A percentile compares a stretch with the other conserved stretches of the same genome.
phyloP scores from a whole-genome alignment of 371 early-diverging fungal species.

The Mortierella sp. region DNA sequence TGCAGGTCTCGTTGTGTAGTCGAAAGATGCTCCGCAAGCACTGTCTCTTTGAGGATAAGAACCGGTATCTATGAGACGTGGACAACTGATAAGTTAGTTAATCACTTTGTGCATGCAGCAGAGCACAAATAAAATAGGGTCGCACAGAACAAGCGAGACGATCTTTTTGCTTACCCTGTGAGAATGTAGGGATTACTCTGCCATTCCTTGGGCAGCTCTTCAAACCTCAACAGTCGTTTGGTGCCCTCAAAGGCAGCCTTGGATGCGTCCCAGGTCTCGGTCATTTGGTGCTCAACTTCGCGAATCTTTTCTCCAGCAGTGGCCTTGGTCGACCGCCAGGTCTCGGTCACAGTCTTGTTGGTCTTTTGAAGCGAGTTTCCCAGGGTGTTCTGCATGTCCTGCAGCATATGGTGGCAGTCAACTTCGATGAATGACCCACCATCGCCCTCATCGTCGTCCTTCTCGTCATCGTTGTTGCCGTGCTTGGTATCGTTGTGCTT shows the following conservation, averaged over 20 bases:
- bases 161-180: constrained; percentile 41
- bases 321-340: constrained; percentile 56
- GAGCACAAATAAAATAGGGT: background rate
- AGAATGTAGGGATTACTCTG: constrained; percentile 75
- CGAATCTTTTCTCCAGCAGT: constrained; percentile 49
- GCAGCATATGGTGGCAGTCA: constrained; percentile 39
- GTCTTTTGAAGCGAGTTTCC: constrained; percentile 44
- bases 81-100: no score
- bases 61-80: constrained; percentile 71
- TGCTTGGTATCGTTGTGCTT: no score
- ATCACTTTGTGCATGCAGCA: background rate
- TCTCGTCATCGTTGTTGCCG: background rate
- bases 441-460: background rate
- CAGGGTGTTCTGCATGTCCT: constrained; percentile 49
- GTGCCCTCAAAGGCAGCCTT: constrained; percentile 73
- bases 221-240: constrained; percentile 67
- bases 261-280: constrained; percentile 69
- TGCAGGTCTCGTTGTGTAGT: constrained; percentile 80
- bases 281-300: constrained; percentile 50
- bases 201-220: constrained; percentile 76
- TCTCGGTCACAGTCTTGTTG: constrained; percentile 48
- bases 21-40: constrained; percentile 75
- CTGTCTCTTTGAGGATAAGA: constrained; percentile 63
- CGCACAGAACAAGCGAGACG: background rate
- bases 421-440: constrained; percentile 38